phyloP scores from a whole-genome alignment of 2,329 filamentous ascomycete species.

The Ophiostoma australiae region DNA sequence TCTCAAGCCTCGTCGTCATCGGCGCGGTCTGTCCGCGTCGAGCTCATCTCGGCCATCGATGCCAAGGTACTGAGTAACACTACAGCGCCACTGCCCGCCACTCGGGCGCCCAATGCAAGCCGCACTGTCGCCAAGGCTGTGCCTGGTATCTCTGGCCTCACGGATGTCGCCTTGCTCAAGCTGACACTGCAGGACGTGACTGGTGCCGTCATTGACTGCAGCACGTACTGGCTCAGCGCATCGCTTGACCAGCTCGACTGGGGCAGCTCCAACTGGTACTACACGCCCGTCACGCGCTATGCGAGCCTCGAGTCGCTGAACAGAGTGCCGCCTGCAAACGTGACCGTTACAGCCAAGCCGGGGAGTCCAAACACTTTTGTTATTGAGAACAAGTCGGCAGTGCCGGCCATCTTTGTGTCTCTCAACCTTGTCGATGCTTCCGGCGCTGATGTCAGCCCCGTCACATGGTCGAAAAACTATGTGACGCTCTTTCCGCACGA shows the following conservation, averaged over 20 bases:
- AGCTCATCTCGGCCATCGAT: neutral
- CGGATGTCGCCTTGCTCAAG: neutral
- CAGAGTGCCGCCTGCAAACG: neutral
- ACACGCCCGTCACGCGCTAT: neutral
- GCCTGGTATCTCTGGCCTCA: neutral
- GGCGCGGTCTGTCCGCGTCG: neutral
- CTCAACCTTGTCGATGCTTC: neutral
- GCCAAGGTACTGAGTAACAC: neutral
- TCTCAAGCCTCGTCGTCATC: neutral
- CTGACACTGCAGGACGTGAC: neutral
- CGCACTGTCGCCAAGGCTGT: neutral
- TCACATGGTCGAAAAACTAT: neutral
- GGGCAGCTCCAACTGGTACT: neutral
- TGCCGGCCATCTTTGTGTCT: neutral
- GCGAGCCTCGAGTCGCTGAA: neutral
- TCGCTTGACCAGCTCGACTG: neutral
- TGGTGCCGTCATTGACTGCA: neutral
- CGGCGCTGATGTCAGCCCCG: neutral
- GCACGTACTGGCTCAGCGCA: neutral
- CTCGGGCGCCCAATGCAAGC: neutral
- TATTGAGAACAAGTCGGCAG: neutral
- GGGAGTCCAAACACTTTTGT: neutral
- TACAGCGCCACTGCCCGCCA: neutral
- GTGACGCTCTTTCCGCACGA: neutral
- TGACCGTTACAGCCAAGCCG: neutral